Evolutionary conservation across 352 stramenopile genomes (phyloP).

Genomic region (Globisporangium barbulae): DNA sequence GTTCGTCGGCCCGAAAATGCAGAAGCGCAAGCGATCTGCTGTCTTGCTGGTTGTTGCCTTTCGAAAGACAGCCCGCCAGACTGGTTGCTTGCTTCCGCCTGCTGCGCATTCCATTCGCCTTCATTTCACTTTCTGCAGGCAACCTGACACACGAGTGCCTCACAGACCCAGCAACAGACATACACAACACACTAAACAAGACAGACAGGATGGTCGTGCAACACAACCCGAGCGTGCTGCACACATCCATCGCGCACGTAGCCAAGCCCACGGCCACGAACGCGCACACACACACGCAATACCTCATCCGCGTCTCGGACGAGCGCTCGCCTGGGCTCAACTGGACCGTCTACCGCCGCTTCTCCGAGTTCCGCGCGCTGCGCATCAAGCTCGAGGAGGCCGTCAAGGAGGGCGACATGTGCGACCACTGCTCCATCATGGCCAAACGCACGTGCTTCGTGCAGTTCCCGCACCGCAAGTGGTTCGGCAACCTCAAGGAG

Average conservation of each 20-base stretch:
- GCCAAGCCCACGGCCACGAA: constrained; percentile 52
- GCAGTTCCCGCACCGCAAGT: constrained; percentile 70
- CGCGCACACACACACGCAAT: constrained; percentile 77
- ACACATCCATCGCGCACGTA: constrained; percentile 80
- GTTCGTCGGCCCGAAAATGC: background rate
- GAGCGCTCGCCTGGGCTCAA: constrained; percentile 62
- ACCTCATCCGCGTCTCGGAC: constrained; percentile 82
- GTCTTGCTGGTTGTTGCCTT: background rate
- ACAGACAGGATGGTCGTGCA: constrained; percentile 23
- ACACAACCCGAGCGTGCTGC: constrained; percentile 46
- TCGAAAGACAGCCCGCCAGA: background rate
- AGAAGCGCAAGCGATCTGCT: background rate
- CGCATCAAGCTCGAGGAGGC: constrained; percentile 60
- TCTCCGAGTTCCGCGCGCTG: constrained; percentile 82
- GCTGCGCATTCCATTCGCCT: constrained; percentile 5
- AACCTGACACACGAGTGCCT: background rate
- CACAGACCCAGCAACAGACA: background rate
- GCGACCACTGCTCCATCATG: constrained; percentile 73
- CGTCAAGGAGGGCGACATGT: constrained; percentile 66
- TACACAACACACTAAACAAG: background rate
- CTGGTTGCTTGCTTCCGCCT: background rate
- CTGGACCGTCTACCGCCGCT: constrained; percentile 84
- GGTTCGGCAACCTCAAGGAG: constrained; percentile 73
- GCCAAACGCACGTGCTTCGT: constrained; percentile 78
- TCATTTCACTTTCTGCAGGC: constrained; percentile 8